Evolutionary conservation across 192 early-diverging fungal species (phyloP).

Genomic region (Phycomyces blakesleeanus): DNA sequence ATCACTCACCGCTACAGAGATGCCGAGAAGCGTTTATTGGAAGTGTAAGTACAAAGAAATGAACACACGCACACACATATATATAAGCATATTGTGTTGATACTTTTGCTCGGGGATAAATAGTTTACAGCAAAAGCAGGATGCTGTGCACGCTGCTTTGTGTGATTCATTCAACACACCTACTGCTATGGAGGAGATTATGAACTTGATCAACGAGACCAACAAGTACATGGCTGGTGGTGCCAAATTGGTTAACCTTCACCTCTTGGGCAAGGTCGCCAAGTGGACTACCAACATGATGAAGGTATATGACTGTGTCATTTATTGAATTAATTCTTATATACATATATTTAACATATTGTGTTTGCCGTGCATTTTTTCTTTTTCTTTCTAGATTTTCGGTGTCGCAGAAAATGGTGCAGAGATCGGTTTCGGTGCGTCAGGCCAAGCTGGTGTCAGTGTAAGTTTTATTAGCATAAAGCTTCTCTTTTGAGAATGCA

Average conservation of each 20-base stretch:
- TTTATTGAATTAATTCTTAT: too few relatives aligned
- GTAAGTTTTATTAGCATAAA: conserved; percentile 16
- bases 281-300: conserved; percentile 80
- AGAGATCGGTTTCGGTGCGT: conserved; percentile 63
- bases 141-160: conserved; percentile 76
- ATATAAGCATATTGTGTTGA: not conserved
- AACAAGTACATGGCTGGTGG: conserved; percentile 78
- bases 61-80: too few relatives aligned
- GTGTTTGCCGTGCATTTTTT: too few relatives aligned
- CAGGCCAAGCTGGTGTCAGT: conserved; percentile 34
- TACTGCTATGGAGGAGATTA: conserved; percentile 72
- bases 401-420: conserved; percentile 70
- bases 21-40: conserved; percentile 69
- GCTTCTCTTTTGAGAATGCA: too few relatives aligned
- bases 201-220: conserved; percentile 70
- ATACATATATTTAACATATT: too few relatives aligned
- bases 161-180: conserved; percentile 93
- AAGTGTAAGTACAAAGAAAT: conserved; percentile 36
- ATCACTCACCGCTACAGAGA: conserved; percentile 65
- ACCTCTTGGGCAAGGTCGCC: conserved; percentile 74
- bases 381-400: conserved; percentile 64
- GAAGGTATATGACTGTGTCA: conserved; percentile 22
- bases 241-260: conserved; percentile 55
- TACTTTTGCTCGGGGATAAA: not conserved
- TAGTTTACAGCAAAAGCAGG: conserved; percentile 64